Evolutionary conservation across 2,329 filamentous ascomycete species (phyloP).

Genomic region (Salinomyces thailandicus): DNA sequence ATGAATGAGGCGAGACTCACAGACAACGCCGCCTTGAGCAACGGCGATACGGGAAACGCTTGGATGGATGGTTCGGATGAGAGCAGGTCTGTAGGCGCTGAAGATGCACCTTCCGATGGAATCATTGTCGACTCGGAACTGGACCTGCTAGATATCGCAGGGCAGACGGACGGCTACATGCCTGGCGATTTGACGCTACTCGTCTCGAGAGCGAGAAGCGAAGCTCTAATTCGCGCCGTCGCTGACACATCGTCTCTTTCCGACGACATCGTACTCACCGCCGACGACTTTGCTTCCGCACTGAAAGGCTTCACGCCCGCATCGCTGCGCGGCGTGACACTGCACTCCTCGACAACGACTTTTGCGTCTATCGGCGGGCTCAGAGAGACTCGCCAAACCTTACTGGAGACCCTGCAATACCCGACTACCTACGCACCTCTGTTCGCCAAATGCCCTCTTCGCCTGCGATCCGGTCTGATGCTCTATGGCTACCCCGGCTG

Average conservation of each 20-base stretch:
- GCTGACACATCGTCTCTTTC: constrained; percentile 27
- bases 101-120: constrained; percentile 41
- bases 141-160: constrained; percentile 85
- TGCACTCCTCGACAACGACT: constrained; percentile 85
- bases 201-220: constrained; percentile 77
- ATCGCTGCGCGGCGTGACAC: constrained; percentile 83
- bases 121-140: constrained; percentile 67
- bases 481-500: constrained; percentile 94
- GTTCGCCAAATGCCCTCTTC: constrained; percentile 87
- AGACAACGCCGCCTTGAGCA: constrained; percentile 4
- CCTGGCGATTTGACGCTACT: constrained; percentile 83
- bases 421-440: constrained; percentile 97
- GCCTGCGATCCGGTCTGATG: constrained; percentile 84
- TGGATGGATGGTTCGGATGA: constrained; percentile 67
- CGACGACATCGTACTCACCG: constrained; percentile 52
- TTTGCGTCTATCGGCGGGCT: constrained; percentile 89
- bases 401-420: constrained; percentile 91
- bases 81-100: constrained; percentile 30
- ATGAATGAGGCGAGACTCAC: constrained; percentile 31
- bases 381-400: constrained; percentile 72
- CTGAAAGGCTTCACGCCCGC: constrained; percentile 90
- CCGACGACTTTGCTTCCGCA: constrained; percentile 71
- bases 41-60: constrained; percentile 16
- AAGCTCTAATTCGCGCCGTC: constrained; percentile 81
- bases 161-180: constrained; percentile 96